phyloP scores from a whole-genome alignment of 148 eudicot species.

The Heliosperma pusillum region DNA sequence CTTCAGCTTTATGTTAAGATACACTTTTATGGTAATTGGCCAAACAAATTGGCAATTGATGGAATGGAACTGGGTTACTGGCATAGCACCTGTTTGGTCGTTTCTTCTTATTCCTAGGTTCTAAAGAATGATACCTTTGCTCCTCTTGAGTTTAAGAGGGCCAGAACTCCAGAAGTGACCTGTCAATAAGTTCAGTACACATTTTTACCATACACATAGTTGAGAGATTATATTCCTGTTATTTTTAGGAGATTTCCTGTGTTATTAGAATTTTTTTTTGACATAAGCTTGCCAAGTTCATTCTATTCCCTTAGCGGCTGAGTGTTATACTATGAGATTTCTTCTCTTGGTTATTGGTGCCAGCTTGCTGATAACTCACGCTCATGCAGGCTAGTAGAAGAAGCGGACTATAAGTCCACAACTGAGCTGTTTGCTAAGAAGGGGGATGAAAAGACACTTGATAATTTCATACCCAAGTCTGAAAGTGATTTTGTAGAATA shows the following conservation, averaged over 20 bases:
- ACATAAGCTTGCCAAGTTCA: neutral
- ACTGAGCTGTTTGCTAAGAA: conserved; percentile 66
- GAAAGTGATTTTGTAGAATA: conserved; percentile 89
- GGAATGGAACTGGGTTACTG: neutral
- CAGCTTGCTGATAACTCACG: neutral
- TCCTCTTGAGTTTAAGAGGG: neutral
- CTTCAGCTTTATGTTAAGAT: no score
- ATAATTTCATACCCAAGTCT: conserved; percentile 82
- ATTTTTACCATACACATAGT: neutral
- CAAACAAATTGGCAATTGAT: neutral
- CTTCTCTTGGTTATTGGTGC: conserved; percentile 3
- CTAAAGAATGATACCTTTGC: neutral
- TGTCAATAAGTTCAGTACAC: neutral
- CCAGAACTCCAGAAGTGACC: neutral
- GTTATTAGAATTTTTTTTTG: neutral
- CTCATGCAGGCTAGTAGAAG: conserved; percentile 74
- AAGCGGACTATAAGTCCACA: conserved; percentile 80
- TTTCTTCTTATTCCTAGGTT: neutral
- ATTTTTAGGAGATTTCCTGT: neutral
- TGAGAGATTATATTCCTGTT: neutral
- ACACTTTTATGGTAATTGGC: no score
- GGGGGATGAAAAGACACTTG: conserved; percentile 62
- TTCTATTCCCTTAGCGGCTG: neutral
- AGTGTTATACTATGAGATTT: neutral
- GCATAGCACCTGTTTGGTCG: neutral